These are phyloP conservation scores for Botryotinia calthae DNA, from an alignment of 2,329 filamentous ascomycete genomes.

Conservation along the genomic window DNA sequence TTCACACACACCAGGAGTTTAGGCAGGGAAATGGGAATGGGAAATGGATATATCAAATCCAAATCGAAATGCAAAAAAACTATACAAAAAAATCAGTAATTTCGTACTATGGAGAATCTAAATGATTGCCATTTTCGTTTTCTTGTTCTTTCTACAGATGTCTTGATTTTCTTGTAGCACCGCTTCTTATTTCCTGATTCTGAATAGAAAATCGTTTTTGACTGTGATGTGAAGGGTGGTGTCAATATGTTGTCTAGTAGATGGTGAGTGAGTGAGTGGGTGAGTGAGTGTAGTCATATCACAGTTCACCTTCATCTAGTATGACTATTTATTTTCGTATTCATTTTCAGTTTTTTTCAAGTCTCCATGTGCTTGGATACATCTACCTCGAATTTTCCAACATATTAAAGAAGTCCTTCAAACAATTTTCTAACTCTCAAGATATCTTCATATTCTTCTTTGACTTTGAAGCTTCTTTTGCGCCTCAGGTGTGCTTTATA, in stretches of 20 bases:
- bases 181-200: neutral
- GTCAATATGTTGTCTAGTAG: neutral
- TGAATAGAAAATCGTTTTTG: neutral
- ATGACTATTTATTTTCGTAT: neutral
- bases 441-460: neutral
- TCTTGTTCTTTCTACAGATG: neutral
- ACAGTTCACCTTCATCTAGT: no score
- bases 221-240: neutral
- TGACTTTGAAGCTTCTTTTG: neutral
- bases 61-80: neutral
- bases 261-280: neutral
- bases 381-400: no score
- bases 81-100: neutral
- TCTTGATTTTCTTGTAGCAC: neutral
- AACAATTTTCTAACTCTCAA: no score
- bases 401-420: no score
- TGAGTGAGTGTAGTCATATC: neutral
- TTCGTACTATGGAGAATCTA: neutral
- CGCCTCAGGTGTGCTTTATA: neutral
- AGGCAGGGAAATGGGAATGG: neutral
- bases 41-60: neutral
- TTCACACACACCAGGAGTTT: neutral
- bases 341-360: neutral
- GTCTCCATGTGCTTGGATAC: neutral
- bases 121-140: neutral